phyloP scores from a whole-genome alignment of 305 asterid genomes.

The Withania somnifera region DNA sequence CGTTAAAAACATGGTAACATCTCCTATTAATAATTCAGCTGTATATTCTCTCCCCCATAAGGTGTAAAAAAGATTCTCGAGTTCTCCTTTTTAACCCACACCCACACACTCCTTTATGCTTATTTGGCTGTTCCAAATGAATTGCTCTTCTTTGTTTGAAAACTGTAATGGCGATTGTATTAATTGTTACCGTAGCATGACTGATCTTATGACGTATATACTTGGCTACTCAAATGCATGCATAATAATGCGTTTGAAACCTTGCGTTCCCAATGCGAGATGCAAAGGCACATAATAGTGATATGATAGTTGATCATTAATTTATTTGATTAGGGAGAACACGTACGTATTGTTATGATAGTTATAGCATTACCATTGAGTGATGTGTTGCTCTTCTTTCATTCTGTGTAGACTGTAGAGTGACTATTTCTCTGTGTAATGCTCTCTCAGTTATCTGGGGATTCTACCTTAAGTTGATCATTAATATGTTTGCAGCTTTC shows the following conservation, averaged over 20 bases:
- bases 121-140: not conserved
- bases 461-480: not conserved
- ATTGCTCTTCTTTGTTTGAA: not conserved
- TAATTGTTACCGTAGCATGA: not conserved
- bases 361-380: not conserved
- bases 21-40: not conserved
- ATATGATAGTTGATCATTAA: not conserved
- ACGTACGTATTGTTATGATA: not conserved
- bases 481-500: slow-evolving; percentile 32
- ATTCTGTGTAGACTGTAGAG: not conserved
- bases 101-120: not conserved
- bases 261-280: not conserved
- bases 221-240: not conserved
- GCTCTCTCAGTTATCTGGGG: not conserved
- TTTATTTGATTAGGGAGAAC: not conserved
- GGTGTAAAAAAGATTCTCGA: not conserved
- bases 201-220: not conserved
- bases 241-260: too few relatives aligned
- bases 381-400: not conserved
- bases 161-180: not conserved
- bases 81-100: too few relatives aligned
- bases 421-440: not conserved
- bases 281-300: not conserved
- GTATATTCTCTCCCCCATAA: not conserved
- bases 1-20: not conserved